These are phyloP conservation scores for Trichoderma atrobrunneum DNA, from an alignment of 2,329 filamentous ascomycete species.

Conservation along the genomic window DNA sequence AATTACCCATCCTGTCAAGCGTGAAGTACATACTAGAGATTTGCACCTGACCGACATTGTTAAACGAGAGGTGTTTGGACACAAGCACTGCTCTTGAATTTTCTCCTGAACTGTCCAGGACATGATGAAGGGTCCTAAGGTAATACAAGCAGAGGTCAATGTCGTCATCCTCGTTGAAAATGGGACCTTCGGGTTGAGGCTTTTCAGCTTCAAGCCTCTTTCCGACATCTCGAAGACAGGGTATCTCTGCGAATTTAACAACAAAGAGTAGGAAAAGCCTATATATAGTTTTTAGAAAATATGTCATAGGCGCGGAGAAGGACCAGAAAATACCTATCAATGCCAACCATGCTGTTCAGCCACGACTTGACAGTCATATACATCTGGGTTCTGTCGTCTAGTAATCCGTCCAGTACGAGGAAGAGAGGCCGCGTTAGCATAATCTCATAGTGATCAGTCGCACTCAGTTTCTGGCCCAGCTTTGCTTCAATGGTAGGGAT, in stretches of 20 bases:
- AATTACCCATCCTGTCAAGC: neutral
- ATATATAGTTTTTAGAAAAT: neutral
- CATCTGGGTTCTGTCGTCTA: conserved; percentile 68
- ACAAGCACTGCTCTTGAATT: conserved; percentile 69
- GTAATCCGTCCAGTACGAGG: conserved; percentile 73
- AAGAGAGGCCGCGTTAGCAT: conserved; percentile 81
- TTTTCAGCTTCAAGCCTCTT: conserved; percentile 23
- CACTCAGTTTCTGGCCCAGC: conserved; percentile 45
- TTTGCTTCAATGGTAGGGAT: conserved; percentile 37
- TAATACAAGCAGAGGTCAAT: conserved; percentile 77
- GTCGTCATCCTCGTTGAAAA: conserved; percentile 59
- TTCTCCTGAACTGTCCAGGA: conserved; percentile 65
- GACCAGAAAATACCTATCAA: conserved; percentile 54
- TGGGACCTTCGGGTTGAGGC: neutral
- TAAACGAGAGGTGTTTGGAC: conserved; percentile 47
- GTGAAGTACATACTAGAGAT: conserved; percentile 48
- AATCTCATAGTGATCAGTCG: conserved; percentile 62
- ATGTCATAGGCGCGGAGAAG: neutral
- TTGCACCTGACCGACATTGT: conserved; percentile 29
- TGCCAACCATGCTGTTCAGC: conserved; percentile 66
- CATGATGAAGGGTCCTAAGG: conserved; percentile 68
- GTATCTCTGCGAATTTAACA: conserved; percentile 54
- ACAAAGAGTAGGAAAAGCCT: conserved; percentile 63
- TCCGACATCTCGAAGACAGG: conserved; percentile 43
- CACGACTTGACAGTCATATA: conserved; percentile 77